Conservation (phyloP, 2,329 filamentous ascomycete genomes). For the Tolypocladium inflatum region DNA sequence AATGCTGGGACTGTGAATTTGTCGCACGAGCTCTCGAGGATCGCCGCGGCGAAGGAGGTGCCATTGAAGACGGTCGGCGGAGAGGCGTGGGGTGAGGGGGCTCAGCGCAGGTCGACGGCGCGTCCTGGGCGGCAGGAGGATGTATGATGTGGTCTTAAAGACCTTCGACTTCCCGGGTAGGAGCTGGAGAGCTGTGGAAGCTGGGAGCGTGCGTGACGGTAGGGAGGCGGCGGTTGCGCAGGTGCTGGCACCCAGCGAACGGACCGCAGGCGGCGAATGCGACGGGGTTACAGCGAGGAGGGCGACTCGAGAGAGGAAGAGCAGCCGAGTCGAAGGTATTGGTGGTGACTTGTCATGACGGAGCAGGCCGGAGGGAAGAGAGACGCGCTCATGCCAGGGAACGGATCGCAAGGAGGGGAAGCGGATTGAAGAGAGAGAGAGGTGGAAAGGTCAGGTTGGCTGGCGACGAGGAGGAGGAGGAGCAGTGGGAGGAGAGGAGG, state of each 20-base stretch:
- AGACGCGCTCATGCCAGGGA: slow-evolving; percentile 5
- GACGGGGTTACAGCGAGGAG: slow-evolving; percentile 7
- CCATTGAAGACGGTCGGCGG: slow-evolving; percentile 35
- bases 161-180: not conserved
- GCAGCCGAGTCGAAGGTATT: not conserved
- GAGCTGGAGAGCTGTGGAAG: not conserved
- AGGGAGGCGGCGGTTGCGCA: slow-evolving; percentile 8
- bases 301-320: slow-evolving; percentile 3
- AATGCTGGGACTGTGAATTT: slow-evolving; percentile 67
- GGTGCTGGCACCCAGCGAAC: slow-evolving; percentile 5
- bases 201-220: slow-evolving; percentile 16
- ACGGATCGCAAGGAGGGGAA: slow-evolving; percentile 1
- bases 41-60: slow-evolving; percentile 65
- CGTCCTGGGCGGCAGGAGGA: not conserved
- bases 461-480: slow-evolving; percentile 2
- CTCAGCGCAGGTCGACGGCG: slow-evolving; percentile 5
- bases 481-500: not conserved
- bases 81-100: slow-evolving; percentile 11
- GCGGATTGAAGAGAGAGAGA: not conserved
- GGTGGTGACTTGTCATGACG: slow-evolving; percentile 9
- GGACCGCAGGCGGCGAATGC: slow-evolving; percentile 2
- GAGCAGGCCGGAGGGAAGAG: slow-evolving; percentile 2
- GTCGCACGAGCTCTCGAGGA: slow-evolving; percentile 82
- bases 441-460: not conserved
- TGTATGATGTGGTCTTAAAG: not conserved